Evolutionary conservation across 129 eudicot species (phyloP).

Genomic region (Smallanthus sonchifolius): DNA sequence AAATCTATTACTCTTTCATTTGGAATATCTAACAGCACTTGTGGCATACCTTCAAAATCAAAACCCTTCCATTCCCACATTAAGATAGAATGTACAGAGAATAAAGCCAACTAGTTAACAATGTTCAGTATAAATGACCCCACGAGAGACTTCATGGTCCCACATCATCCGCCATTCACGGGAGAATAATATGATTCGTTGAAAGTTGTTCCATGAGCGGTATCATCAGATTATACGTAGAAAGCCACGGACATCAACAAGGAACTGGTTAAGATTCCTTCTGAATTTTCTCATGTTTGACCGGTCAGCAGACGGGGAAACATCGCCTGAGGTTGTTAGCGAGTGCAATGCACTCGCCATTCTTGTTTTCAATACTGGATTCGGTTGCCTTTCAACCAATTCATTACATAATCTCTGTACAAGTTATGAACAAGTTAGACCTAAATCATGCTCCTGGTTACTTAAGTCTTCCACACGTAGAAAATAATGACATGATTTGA

Average conservation of each 20-base stretch:
- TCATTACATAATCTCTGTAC: slow-evolving; percentile 70
- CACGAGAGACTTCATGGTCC: neutral
- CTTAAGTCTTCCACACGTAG: neutral
- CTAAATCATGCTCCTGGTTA: neutral
- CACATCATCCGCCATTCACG: slow-evolving; percentile 2
- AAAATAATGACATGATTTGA: neutral
- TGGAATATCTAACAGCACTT: neutral
- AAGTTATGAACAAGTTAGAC: neutral
- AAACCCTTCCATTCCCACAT: neutral
- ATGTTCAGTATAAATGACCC: neutral
- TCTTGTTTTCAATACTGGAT: slow-evolving; percentile 56
- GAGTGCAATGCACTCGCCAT: slow-evolving; percentile 72
- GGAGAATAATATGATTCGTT: neutral
- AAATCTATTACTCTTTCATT: neutral
- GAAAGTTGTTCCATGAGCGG: neutral
- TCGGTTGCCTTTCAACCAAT: slow-evolving; percentile 73
- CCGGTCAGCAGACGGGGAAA: slow-evolving; percentile 71
- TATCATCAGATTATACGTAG: slow-evolving; percentile 57
- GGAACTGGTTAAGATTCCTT: slow-evolving; percentile 72
- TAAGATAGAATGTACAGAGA: slow-evolving; percentile 2
- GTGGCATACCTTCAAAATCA: neutral
- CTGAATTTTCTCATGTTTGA: slow-evolving; percentile 79
- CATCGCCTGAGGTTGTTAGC: slow-evolving; percentile 61
- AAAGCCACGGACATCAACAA: slow-evolving; percentile 89
- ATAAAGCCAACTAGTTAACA: neutral